These are phyloP conservation scores for Litsea cubeba DNA, from an alignment of 164 flowering plant genomes.

Conservation along the genomic window DNA sequence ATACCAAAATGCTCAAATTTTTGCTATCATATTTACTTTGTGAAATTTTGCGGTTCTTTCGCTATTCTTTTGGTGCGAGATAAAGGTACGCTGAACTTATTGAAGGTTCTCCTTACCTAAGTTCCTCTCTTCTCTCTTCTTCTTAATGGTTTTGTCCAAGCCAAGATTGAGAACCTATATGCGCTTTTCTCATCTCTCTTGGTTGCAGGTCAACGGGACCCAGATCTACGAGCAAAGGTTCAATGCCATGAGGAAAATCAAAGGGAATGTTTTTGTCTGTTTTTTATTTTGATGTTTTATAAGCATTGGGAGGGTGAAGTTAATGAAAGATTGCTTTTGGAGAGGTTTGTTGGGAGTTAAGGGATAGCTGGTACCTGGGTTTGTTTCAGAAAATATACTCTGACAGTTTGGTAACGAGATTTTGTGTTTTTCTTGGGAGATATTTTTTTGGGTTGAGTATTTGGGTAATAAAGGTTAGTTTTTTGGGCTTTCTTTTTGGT, in stretches of 20 bases:
- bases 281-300: not conserved
- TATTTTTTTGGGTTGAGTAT: not conserved
- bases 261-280: not conserved
- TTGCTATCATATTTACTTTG: no score
- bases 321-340: constrained; percentile 1
- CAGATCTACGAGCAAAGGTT: constrained; percentile 1
- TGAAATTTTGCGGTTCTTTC: no score
- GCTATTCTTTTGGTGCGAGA: no score
- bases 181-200: constrained; percentile 2
- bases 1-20: no score
- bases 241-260: not conserved
- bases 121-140: not conserved
- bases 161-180: constrained; percentile 2
- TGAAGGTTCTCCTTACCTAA: not conserved
- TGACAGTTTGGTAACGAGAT: not conserved
- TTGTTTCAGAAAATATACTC: not conserved
- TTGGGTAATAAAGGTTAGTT: not conserved
- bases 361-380: constrained; percentile 3
- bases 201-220: constrained; percentile 16
- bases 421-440: not conserved
- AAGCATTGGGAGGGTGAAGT: constrained; percentile 1
- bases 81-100: no score
- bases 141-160: not conserved
- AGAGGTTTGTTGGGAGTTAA: not conserved
- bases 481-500: not conserved